A percentile compares a stretch with the other conserved stretches of the same genome.
Evolutionary conservation across 257 asterid genomes (phyloP).

Genomic region (Nicotiana tabacum): DNA sequence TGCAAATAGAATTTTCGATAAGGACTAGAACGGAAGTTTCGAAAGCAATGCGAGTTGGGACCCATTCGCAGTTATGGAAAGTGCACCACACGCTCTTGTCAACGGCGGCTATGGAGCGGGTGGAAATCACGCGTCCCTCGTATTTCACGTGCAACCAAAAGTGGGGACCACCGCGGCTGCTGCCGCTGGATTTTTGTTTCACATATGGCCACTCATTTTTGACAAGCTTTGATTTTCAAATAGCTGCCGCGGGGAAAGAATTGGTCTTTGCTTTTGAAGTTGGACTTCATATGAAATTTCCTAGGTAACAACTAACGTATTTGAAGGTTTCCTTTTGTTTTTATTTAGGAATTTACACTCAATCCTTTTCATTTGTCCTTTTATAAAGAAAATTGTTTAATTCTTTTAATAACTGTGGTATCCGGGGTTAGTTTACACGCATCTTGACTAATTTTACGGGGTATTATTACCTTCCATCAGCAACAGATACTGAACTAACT

Average conservation of each 20-base stretch:
- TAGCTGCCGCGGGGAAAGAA: neutral
- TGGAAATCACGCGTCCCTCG: neutral
- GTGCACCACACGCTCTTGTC: neutral
- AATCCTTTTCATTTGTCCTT: neutral
- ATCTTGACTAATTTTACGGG: too few species aligned
- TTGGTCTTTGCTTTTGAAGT: neutral
- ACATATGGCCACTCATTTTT: neutral
- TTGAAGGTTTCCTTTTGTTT: neutral
- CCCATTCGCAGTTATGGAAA: neutral
- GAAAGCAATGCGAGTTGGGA: neutral
- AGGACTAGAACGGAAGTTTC: conserved; percentile 2
- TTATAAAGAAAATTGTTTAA: neutral
- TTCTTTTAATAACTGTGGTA: too few species aligned
- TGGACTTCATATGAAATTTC: neutral
- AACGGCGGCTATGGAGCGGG: neutral
- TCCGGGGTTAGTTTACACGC: too few species aligned
- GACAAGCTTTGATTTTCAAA: neutral
- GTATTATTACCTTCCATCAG: too few species aligned
- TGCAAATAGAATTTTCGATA: neutral
- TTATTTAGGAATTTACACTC: neutral
- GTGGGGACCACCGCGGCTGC: neutral
- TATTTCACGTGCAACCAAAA: neutral
- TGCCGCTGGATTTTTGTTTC: neutral
- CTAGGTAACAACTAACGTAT: neutral
- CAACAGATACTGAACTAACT: too few species aligned